Evolutionary conservation across 768 basidiomycete species (phyloP).

Genomic region (Russula lepida): DNA sequence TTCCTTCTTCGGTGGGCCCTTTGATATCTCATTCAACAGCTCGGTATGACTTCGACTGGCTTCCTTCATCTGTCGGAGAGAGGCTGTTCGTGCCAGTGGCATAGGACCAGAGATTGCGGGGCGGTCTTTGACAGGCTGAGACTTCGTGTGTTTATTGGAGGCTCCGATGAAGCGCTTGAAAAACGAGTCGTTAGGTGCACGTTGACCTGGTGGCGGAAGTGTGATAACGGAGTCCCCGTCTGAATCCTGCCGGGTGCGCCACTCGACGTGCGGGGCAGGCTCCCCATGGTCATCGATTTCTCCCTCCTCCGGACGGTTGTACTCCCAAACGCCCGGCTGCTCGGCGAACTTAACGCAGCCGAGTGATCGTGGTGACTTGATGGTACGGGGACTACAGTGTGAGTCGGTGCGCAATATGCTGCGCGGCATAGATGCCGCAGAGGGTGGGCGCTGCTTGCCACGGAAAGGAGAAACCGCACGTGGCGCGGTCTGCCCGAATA

Average conservation of each 20-base stretch:
- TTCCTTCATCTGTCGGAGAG: conserved; percentile 18
- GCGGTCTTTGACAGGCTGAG: conserved; percentile 20
- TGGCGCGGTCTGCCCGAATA: conserved; percentile 21
- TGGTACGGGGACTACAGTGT: conserved; percentile 6
- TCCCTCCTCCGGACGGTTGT: conserved; percentile 9
- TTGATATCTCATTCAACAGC: conserved; percentile 12
- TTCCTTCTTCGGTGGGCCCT: conserved; percentile 19
- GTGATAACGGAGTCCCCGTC: conserved; percentile 21
- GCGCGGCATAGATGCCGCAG: conserved; percentile 18
- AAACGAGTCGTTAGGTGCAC: conserved; percentile 18
- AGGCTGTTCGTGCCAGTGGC: conserved; percentile 23
- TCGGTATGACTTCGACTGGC: conserved; percentile 14
- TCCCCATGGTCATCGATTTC: background rate
- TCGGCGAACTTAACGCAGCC: conserved; percentile 21
- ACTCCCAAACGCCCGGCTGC: conserved; percentile 16
- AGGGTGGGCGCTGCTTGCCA: conserved; percentile 14
- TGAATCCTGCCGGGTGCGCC: conserved; percentile 7
- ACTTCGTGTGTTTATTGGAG: conserved; percentile 14
- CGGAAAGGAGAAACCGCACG: conserved; percentile 21
- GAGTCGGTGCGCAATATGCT: conserved; percentile 21
- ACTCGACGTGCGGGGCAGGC: conserved; percentile 3
- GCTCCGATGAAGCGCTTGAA: conserved; percentile 22
- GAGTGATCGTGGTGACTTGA: conserved; percentile 13
- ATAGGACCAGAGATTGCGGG: conserved; percentile 30
- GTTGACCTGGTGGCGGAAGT: conserved; percentile 24